Evolutionary conservation across 192 early-diverging fungal species (phyloP), one percentile per base, ranked within the genome.

Genomic region (Gamsiella multidivaricata): DNA sequence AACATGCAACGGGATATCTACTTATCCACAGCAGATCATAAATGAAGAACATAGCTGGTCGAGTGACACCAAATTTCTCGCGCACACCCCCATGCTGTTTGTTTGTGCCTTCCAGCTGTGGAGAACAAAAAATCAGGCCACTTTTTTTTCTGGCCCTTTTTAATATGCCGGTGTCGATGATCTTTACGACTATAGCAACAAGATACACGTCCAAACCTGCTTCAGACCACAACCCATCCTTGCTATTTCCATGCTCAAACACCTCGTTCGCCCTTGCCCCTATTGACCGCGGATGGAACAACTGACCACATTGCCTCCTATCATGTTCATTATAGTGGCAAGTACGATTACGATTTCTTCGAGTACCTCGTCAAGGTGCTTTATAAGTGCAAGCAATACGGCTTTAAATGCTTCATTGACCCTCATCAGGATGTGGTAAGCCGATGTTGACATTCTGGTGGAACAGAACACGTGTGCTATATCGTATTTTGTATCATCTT

Each of bases 371-470:
- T 87, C 22, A 61, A 82, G 11, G 54, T 89, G 20, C 60, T 89
- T 25, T 56, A 71, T 22, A 85, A 83, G 62, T 85, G 84, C 65
- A 76, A 81, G 46, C 28, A 68, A 11, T 78, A 83, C 59, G 80
- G 75, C 5, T 69, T 89, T 51, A 69, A 74, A 49, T 85, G 85
- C 17, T 86, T 83, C 33, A 80, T 89, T 33, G 87, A 89, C 43
- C 87, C 87, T 32, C 87, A 89, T 52, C 87, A 89, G 67, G 87
- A 89, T 64, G 74, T 78, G 65, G 85, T 86, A 79, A 53, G 82
- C 72, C 18, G 17, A 12, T 12, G 36, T 29, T 47, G 10, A 14
- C 25, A 2, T 9, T 39, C 37, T 12, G 37, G 12, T 39, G 37
- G 12, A 9, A 5, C 5, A 9, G 7, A 39, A 39, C 37, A 39